Evolutionary conservation across 768 basidiomycete species (phyloP), one percentile per base, ranked within the genome.

Genomic region (Agaricus subrufescens): DNA sequence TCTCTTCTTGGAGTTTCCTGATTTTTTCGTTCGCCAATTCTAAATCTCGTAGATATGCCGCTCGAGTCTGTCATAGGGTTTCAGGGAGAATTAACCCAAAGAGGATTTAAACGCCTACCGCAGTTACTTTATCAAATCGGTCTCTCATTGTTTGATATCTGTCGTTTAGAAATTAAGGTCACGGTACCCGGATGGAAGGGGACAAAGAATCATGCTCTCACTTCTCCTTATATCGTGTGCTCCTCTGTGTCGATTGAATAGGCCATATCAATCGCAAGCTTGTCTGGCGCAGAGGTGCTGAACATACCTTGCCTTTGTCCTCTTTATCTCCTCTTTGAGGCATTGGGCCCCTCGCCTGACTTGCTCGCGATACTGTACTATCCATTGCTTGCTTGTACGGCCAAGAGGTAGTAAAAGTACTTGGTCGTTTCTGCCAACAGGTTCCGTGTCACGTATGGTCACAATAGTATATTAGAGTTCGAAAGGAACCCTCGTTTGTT

Each of bases 61-160:
- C 49, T 11, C 44, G 50, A 42, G 19, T 48, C 49, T 50, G 34
- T 27, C 8, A 10, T 45, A 5, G 29, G 4, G 7, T n/a, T 43
- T 39, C 34, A 45, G 4, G n/a, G 4, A 31, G 27, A 26, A 48
- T 19, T 37, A 42, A 14, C 23, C 25, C 8, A 38, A 10, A n/a
- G 38, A 31, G 34, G 23, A 14, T 2, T 37, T 48, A 9, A 19
- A n/a, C 37, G 45, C 55, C 2, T 27, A 56, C 55, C 9, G 48
- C 27, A 45, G 50, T 56, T 1, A 46, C 55, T 50, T 38, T 56
- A 19, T 56, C 55, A 38, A 56, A 56, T 15, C 48, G 26, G 27
- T 50, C 55, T 37, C 55, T 31, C 55, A 56, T 56, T 50, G 30
- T 15, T 50, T 56, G 55, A 30, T 56, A 56, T 26, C 55, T 56